Evolutionary conservation across 371 early-diverging fungal genomes (phyloP).

Genomic region (Mortierella polycephala): DNA sequence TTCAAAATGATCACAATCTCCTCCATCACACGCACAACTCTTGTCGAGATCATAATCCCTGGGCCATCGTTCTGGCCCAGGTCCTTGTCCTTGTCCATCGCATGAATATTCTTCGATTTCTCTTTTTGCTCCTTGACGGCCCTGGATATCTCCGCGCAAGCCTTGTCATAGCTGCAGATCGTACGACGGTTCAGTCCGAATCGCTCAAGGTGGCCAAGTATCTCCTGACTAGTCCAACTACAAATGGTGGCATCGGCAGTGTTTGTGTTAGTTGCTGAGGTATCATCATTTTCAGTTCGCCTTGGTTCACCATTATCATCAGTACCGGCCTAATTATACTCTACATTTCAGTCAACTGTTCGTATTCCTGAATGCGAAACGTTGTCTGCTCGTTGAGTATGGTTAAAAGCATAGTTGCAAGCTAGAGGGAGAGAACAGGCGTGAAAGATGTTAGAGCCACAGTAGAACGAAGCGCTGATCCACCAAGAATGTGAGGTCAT

Average conservation of each 20-base stretch:
- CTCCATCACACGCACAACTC: constrained; percentile 21
- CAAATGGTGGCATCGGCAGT: too few relatives aligned
- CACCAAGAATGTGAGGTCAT: too few relatives aligned
- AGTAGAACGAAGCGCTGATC: neutral
- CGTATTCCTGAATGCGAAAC: constrained; percentile 56
- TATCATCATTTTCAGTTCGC: neutral
- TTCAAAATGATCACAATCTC: constrained; percentile 57
- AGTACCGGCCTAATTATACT: neutral
- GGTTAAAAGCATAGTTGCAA: constrained; percentile 10
- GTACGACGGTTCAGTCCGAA: constrained; percentile 36
- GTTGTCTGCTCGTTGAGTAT: constrained; percentile 26
- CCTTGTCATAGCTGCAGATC: constrained; percentile 26
- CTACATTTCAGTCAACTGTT: constrained; percentile 57
- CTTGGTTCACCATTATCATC: neutral
- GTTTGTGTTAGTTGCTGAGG: neutral
- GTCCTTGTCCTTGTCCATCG: neutral
- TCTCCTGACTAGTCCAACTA: constrained; percentile 57
- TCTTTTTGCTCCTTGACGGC: constrained; percentile 45
- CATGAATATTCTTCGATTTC: constrained; percentile 5
- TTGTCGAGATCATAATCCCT: constrained; percentile 7
- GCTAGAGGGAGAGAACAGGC: neutral
- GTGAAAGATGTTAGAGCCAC: neutral
- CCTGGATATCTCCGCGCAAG: constrained; percentile 52
- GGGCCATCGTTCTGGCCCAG: too few relatives aligned
- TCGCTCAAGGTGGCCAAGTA: constrained; percentile 40